Evolutionary conservation across 176 grass and related monocot species (phyloP).

Genomic region (Luzula sylvatica): DNA sequence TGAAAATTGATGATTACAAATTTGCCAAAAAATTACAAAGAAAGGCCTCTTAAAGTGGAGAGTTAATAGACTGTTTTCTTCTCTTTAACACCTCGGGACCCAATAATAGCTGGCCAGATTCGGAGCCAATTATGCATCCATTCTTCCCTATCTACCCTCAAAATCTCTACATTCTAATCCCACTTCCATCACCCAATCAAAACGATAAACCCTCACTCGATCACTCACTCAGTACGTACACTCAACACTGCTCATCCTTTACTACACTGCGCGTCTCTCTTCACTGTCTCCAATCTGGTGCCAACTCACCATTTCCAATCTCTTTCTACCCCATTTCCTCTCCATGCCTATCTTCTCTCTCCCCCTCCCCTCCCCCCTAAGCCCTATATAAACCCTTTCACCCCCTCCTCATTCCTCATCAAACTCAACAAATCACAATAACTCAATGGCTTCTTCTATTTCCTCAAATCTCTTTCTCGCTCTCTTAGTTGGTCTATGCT

Average conservation of each 20-base stretch:
- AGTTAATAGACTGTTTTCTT: conserved; percentile 10
- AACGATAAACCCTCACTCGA: background rate
- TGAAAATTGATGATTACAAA: background rate
- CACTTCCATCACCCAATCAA: background rate
- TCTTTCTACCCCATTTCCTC: conserved; percentile 7
- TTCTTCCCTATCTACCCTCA: conserved; percentile 2
- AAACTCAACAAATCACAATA: background rate
- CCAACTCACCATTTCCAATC: conserved; percentile 35
- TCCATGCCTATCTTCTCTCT: background rate
- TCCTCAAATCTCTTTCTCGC: background rate
- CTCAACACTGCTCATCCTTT: conserved; percentile 1
- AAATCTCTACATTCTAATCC: background rate
- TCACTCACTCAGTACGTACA: background rate
- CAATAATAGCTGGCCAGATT: conserved; percentile 17
- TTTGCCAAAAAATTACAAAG: background rate
- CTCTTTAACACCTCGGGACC: conserved; percentile 10
- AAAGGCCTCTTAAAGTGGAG: conserved; percentile 8
- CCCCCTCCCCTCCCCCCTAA: conserved; percentile 19
- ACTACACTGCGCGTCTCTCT: conserved; percentile 22
- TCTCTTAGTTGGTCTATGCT: conserved; percentile 4
- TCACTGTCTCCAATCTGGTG: conserved; percentile 25
- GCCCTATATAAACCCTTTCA: conserved; percentile 57
- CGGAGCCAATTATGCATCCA: background rate
- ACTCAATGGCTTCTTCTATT: conserved; percentile 13
- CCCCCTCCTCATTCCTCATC: background rate